Evolutionary conservation across 495 filamentous ascomycete species (phyloP).

Genomic region (Neurospora africana): DNA sequence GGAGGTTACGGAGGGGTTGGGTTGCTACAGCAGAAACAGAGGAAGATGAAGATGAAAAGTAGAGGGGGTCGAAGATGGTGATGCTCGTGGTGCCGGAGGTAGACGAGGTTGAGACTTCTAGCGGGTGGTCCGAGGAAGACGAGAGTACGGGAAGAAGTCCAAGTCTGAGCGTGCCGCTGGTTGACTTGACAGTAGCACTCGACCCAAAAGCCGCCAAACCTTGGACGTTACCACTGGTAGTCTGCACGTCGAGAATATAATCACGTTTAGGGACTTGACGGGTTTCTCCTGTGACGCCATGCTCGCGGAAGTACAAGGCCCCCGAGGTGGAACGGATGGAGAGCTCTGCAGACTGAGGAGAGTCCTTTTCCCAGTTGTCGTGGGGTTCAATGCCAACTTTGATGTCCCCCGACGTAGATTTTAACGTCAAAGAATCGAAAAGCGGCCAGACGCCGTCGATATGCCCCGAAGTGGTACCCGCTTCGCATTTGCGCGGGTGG

Average conservation of each 20-base stretch:
- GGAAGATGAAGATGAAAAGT: constrained; percentile 2
- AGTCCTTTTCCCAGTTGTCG: constrained; percentile 5
- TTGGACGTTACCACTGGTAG: constrained; percentile 23
- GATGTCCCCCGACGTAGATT: constrained; percentile 28
- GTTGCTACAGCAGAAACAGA: background rate
- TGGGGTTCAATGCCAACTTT: constrained; percentile 27
- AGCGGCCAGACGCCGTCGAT: constrained; percentile 36
- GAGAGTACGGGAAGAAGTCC: constrained; percentile 30
- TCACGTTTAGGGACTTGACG: constrained; percentile 24
- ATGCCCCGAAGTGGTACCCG: constrained; percentile 22
- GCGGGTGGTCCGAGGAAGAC: background rate
- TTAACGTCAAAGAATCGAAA: constrained; percentile 27
- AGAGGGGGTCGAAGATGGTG: constrained; percentile 26
- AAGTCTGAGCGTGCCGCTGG: constrained; percentile 18
- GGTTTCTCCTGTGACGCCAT: background rate
- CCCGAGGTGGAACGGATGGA: constrained; percentile 26
- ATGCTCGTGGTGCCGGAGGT: constrained; percentile 25
- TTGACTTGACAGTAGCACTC: constrained; percentile 11
- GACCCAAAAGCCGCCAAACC: constrained; percentile 23
- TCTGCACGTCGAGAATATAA: constrained; percentile 30
- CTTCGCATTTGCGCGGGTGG: constrained; percentile 23
- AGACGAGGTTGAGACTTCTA: constrained; percentile 18
- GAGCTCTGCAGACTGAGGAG: constrained; percentile 21
- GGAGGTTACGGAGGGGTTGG: constrained; percentile 16
- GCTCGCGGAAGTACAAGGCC: constrained; percentile 22